Conservation (phyloP, 257 asterid species). For the Solanum gracilifrons region DNA sequence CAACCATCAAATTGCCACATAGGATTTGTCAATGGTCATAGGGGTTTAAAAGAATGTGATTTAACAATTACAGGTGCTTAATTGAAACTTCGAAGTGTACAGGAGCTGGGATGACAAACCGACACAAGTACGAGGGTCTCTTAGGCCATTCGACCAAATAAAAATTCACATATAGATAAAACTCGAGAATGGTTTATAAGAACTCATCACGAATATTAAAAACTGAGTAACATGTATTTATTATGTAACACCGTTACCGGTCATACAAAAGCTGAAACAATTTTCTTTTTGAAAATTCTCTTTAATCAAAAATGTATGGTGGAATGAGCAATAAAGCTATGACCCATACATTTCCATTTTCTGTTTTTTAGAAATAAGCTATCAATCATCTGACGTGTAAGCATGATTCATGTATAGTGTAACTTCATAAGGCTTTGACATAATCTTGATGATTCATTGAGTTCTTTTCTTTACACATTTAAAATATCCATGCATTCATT, state of each 20-base stretch:
- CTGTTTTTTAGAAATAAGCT: background rate
- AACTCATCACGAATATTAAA: background rate
- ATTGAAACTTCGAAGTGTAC: background rate
- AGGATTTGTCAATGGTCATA: background rate
- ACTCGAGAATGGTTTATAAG: background rate
- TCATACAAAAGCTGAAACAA: background rate
- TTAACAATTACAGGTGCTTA: background rate
- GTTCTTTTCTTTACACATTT: background rate
- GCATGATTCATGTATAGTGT: background rate
- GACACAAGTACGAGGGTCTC: background rate
- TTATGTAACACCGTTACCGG: background rate
- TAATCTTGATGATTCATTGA: background rate
- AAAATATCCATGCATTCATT: background rate
- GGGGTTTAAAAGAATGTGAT: background rate
- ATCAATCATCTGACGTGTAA: background rate
- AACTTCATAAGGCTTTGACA: background rate
- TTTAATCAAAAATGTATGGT: background rate
- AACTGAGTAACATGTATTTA: background rate
- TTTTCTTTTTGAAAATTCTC: background rate
- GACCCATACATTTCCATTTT: background rate
- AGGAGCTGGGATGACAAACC: background rate
- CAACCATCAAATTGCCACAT: background rate
- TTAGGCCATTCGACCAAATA: background rate
- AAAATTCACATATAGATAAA: background rate
- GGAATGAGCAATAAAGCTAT: background rate